A percentile compares a stretch with the other conserved stretches of the same genome.
phyloP scores from a whole-genome alignment of 2,329 filamentous ascomycete genomes.

The Cladosporium oxysporum region DNA sequence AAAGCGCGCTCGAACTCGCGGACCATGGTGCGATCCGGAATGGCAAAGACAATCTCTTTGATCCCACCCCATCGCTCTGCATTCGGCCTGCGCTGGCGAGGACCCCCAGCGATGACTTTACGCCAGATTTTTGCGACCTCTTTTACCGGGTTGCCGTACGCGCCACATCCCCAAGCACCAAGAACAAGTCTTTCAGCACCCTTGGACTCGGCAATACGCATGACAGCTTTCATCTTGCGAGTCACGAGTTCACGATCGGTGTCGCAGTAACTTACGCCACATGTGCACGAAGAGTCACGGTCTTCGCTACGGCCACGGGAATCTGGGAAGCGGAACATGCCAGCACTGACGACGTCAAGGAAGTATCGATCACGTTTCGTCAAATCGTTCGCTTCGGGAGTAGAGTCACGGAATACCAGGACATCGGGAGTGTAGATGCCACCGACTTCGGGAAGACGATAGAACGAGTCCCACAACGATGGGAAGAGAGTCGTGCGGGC shows the following conservation, averaged over 20 bases:
- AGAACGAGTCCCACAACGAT: slow-evolving; percentile 57
- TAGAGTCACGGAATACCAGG: slow-evolving; percentile 54
- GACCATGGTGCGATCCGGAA: slow-evolving; percentile 54
- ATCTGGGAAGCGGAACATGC: slow-evolving; percentile 60
- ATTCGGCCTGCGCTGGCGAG: slow-evolving; percentile 35
- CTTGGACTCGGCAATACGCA: slow-evolving; percentile 51
- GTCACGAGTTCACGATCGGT: slow-evolving; percentile 51
- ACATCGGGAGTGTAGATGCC: slow-evolving; percentile 58
- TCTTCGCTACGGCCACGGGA: slow-evolving; percentile 39
- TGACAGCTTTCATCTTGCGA: slow-evolving; percentile 57
- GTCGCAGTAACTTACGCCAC: slow-evolving; percentile 43
- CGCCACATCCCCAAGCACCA: slow-evolving; percentile 65
- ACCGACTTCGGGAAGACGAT: slow-evolving; percentile 58
- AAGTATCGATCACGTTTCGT: slow-evolving; percentile 54
- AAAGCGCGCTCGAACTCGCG: slow-evolving; percentile 49
- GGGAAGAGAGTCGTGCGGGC: slow-evolving; percentile 59
- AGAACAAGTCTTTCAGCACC: slow-evolving; percentile 54
- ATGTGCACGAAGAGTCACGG: slow-evolving; percentile 29
- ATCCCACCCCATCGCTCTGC: slow-evolving; percentile 44
- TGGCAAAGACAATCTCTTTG: slow-evolving; percentile 58
- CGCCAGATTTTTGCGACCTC: slow-evolving; percentile 59
- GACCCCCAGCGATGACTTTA: slow-evolving; percentile 37
- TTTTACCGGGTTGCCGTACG: slow-evolving; percentile 60
- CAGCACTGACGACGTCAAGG: slow-evolving; percentile 58
- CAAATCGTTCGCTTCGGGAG: slow-evolving; percentile 38